These are phyloP conservation scores for Spatholobus suberectus DNA, from an alignment of 306 rosid species.

Conservation along the genomic window DNA sequence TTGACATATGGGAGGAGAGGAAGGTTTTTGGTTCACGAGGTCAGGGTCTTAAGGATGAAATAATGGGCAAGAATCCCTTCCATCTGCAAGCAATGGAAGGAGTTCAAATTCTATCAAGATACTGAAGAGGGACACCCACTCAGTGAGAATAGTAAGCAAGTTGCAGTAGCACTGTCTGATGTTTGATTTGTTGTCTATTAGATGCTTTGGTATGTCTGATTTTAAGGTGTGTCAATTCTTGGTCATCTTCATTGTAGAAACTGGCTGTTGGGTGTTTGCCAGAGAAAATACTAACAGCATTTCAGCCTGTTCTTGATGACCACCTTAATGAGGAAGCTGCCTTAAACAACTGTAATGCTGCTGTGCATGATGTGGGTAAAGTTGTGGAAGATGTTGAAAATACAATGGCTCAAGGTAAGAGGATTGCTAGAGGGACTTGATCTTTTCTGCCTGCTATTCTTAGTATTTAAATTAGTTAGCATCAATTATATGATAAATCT, in stretches of 20 bases:
- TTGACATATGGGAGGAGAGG: conserved; percentile 94
- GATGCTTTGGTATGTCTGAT: conserved; percentile 39
- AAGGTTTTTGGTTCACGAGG: conserved; percentile 98
- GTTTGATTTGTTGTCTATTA: conserved; percentile 29
- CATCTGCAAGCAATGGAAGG: conserved; percentile 74
- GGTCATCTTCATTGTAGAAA: conserved; percentile 70
- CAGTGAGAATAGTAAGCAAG: conserved; percentile 91
- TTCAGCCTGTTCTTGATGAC: conserved; percentile 87
- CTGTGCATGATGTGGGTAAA: conserved; percentile 56
- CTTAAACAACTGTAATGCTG: conserved; percentile 64
- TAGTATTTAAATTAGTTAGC: too few species aligned
- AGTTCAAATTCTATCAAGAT: conserved; percentile 81
- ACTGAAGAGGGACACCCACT: conserved; percentile 88
- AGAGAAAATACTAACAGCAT: conserved; percentile 83
- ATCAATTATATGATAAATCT: not conserved
- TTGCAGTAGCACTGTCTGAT: conserved; percentile 38
- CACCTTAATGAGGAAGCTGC: conserved; percentile 74
- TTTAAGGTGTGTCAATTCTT: conserved; percentile 39
- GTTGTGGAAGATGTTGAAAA: conserved; percentile 73
- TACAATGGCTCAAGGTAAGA: conserved; percentile 74
- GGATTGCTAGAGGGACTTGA: conserved; percentile 17
- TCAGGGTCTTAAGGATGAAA: conserved; percentile 90
- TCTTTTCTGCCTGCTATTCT: too few species aligned
- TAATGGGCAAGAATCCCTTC: conserved; percentile 74
- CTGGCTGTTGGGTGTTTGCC: conserved; percentile 85